phyloP scores from a whole-genome alignment of 176 grass and related monocot genomes.

The sorghum (Sorghum bicolor) region Sorghum_bicolor_NCBIv3 NC_012873.2:1145501-1146000 shows the following conservation, averaged over 20 bases:
- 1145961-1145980: slow-evolving; percentile 12
- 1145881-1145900: not conserved
- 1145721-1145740: slow-evolving; percentile 85
- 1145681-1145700: slow-evolving; percentile 90
- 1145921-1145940: not conserved
- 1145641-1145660: slow-evolving; percentile 61
- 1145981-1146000: not conserved
- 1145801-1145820: not conserved
- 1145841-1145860: not conserved
- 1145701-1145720: slow-evolving; percentile 76
- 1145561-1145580: slow-evolving; percentile 69
- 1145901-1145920: not conserved
- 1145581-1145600: slow-evolving; percentile 62
- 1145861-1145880: slow-evolving; percentile 5
- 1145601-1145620: slow-evolving; percentile 73
- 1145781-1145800: not conserved
- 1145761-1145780: not conserved
- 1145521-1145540: slow-evolving; percentile 68
- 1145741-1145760: not conserved
- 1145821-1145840: not conserved
- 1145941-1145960: slow-evolving; percentile 17
- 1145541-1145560: slow-evolving; percentile 63
- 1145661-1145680: slow-evolving; percentile 40
- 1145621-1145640: slow-evolving; percentile 90
- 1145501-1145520: slow-evolving; percentile 66